Base-by-base conservation (phyloP, 108 stramenopile species). In the Stephanodiscus minutulus region DNA sequence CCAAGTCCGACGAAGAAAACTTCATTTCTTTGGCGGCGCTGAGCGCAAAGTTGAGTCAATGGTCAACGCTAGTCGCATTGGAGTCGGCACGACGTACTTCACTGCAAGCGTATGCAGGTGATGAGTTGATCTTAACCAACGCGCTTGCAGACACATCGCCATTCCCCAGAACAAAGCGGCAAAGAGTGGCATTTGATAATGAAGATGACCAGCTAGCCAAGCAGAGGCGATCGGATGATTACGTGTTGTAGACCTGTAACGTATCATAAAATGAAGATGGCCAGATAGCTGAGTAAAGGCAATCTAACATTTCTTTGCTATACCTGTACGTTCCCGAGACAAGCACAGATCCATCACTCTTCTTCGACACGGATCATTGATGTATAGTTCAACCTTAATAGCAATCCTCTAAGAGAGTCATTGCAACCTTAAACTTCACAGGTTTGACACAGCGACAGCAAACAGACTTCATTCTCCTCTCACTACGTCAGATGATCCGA, bases 61-160 rank as follows among this genome's bases (percentile, higher is more conserved):
- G 70, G 70, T 61, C 70, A 50, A 15, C 36, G 12, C 25, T 31
- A 35, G 70, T 70, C 44, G 70, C 69, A 33, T 15, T 35, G 24
- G 70, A 70, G 59, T 47, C 70, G 3, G 70, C 70, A 17, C 57
- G 59, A 1, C 46, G 37, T 17, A 59, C 60, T 46, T 70, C 59
- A 11, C 46, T 61, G 0, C 58, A 60, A 27, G 58, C 60, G 22
- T 61, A 71, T 49, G 60, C 31, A 11, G 49, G n/a, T 3, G 70
- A 71, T 48, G 59, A 61, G 22, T 22, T 49, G 59, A 70, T 70
- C 20, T 47, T 59, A 4, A 48, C 3, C 37, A 28, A 28, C 12
- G 25, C 1, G 44, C 43, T 43, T 28, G 44, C n/a, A 24, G 17
- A 24, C 13, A 63, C 13, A 25, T 17, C 9, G 33, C 33, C 3